phyloP scores from a whole-genome alignment of 441 rosid species.

The Pelargonium citronellum region DNA sequence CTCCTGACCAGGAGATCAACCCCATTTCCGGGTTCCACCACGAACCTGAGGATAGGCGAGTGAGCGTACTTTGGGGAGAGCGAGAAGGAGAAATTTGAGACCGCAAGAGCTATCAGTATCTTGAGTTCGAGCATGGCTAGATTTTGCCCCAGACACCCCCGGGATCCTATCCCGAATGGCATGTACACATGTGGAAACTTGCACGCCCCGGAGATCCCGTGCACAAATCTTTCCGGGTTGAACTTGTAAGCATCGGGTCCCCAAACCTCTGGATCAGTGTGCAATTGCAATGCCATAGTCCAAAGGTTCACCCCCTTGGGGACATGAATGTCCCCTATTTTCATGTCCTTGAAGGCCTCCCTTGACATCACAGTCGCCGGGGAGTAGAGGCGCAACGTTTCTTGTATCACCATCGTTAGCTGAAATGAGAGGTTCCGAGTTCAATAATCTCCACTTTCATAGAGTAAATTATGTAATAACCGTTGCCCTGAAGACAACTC shows the following conservation, averaged over 20 bases:
- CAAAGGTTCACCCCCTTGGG: constrained; percentile 57
- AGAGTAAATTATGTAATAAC: no score
- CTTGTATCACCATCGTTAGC: constrained; percentile 67
- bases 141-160: constrained; percentile 59
- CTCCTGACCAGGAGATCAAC: constrained; percentile 35
- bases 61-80: constrained; percentile 51
- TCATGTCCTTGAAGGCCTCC: constrained; percentile 59
- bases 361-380: constrained; percentile 65
- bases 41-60: constrained; percentile 48
- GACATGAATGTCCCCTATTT: constrained; percentile 36
- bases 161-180: constrained; percentile 64
- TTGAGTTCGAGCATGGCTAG: constrained; percentile 64
- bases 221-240: constrained; percentile 52
- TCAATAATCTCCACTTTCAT: no score
- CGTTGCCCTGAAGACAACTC: no score
- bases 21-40: constrained; percentile 57
- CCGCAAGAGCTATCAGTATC: constrained; percentile 39
- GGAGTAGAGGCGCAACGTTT: constrained; percentile 59
- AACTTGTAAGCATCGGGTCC: constrained; percentile 51
- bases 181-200: constrained; percentile 49
- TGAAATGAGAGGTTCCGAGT: constrained; percentile 23
- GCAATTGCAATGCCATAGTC: constrained; percentile 42
- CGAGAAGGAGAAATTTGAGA: constrained; percentile 47
- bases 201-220: constrained; percentile 57
- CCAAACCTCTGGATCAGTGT: constrained; percentile 61